Conservation (phyloP, 1,284 basidiomycete species). For the Exobasidium rhododendri region DNA sequence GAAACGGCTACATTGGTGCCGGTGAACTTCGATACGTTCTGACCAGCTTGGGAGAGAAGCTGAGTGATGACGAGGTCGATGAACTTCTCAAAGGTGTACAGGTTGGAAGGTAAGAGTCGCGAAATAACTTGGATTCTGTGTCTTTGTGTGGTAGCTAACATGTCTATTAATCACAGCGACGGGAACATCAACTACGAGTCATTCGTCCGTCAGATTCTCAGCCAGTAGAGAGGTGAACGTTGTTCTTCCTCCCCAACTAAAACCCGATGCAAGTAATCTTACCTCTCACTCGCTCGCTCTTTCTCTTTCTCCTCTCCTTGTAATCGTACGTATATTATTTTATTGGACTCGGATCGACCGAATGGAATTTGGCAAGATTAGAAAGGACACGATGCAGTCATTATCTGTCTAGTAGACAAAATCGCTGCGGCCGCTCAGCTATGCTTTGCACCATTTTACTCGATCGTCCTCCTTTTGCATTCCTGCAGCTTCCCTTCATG, state of each 20-base stretch:
- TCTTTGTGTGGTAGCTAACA: background rate
- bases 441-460: too few species aligned
- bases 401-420: too few species aligned
- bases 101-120: constrained; percentile 64
- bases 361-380: too few species aligned
- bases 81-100: constrained; percentile 93
- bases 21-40: constrained; percentile 89
- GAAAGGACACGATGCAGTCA: too few species aligned
- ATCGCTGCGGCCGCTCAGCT: too few species aligned
- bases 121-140: constrained; percentile 58
- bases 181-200: constrained; percentile 97
- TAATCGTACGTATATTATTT: background rate
- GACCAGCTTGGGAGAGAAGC: constrained; percentile 94
- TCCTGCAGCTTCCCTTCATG: too few species aligned
- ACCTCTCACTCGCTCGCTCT: constrained; percentile 1
- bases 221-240: constrained; percentile 42
- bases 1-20: constrained; percentile 91
- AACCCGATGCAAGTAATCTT: background rate
- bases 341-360: background rate
- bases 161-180: constrained; percentile 62
- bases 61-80: constrained; percentile 95
- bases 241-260: too few species aligned
- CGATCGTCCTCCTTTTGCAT: too few species aligned
- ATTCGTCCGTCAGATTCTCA: constrained; percentile 83
- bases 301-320: background rate